Percentiles rank a stretch among this genome's conserved stretches.
phyloP scores from a whole-genome alignment of 2,329 filamentous ascomycete species.

The Fusarium falciforme region DNA sequence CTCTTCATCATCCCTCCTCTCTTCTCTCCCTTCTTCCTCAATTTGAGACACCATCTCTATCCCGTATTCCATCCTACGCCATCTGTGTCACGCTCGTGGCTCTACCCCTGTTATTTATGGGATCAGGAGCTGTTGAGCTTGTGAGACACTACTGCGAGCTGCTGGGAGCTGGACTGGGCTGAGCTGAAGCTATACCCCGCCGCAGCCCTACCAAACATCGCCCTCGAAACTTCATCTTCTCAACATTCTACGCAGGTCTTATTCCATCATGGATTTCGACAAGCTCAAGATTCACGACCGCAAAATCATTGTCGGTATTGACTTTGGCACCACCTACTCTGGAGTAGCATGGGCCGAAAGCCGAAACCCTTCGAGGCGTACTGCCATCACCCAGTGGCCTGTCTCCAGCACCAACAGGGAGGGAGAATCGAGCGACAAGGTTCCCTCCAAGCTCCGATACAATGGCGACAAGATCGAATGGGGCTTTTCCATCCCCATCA shows the following conservation, averaged over 20 bases:
- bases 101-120: not conserved
- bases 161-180: not conserved
- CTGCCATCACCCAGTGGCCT: conserved; percentile 56
- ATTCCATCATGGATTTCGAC: conserved; percentile 50
- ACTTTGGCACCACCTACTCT: conserved; percentile 66
- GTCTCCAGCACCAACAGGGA: conserved; percentile 50
- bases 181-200: not conserved
- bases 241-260: not conserved
- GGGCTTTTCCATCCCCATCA: conserved; percentile 58
- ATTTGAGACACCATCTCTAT: not conserved
- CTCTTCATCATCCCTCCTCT: not conserved
- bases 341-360: conserved; percentile 62
- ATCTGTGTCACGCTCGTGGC: not conserved
- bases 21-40: not conserved
- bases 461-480: conserved; percentile 53
- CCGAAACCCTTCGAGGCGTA: conserved; percentile 50
- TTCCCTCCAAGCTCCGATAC: conserved; percentile 59
- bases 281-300: conserved; percentile 49
- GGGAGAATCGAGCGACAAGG: conserved; percentile 56
- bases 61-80: not conserved
- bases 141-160: conserved; percentile 1
- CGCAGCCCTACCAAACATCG: not conserved
- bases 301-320: conserved; percentile 61
- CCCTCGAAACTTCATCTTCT: not conserved
- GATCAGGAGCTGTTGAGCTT: not conserved